Conservation (phyloP, 1,284 basidiomycete genomes). For the Rhodotorula sp. region DNA sequence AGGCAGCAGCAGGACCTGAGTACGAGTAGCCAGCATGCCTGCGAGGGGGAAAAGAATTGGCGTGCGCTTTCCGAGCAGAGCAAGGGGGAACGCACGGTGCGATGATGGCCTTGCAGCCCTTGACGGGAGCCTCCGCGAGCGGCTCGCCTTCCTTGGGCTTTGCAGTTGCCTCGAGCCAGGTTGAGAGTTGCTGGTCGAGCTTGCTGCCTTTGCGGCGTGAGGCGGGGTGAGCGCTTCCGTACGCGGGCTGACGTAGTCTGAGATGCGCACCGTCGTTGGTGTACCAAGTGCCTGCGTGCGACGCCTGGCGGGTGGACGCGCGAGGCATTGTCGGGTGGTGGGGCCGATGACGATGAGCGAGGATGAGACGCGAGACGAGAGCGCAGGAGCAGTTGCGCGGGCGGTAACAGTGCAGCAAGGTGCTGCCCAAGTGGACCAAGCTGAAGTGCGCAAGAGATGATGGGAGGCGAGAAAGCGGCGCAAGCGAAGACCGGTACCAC, state of each 20-base stretch:
- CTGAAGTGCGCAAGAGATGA: no score
- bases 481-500: no score
- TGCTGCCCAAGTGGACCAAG: no score
- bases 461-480: no score
- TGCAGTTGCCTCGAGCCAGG: conserved; percentile 65
- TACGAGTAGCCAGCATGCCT: conserved; percentile 97
- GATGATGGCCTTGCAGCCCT: conserved; percentile 84
- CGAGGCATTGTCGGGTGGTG: conserved; percentile 6
- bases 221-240: conserved; percentile 17
- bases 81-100: conserved; percentile 67
- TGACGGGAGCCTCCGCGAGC: conserved; percentile 64
- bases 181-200: conserved; percentile 64
- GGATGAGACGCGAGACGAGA: neutral
- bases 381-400: neutral
- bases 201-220: conserved; percentile 55
- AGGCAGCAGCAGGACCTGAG: conserved; percentile 90
- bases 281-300: conserved; percentile 93
- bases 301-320: conserved; percentile 54
- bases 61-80: no score
- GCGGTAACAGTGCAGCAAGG: neutral
- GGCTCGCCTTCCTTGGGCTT: conserved; percentile 47
- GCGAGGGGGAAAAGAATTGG: conserved; percentile 16
- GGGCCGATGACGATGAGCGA: neutral
- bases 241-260: neutral
- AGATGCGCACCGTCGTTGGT: conserved; percentile 63